A percentile compares a stretch with the other conserved stretches of the same genome.
Evolutionary conservation across 257 asterid genomes (phyloP).

Genomic region (Ilex aquifolium): DNA sequence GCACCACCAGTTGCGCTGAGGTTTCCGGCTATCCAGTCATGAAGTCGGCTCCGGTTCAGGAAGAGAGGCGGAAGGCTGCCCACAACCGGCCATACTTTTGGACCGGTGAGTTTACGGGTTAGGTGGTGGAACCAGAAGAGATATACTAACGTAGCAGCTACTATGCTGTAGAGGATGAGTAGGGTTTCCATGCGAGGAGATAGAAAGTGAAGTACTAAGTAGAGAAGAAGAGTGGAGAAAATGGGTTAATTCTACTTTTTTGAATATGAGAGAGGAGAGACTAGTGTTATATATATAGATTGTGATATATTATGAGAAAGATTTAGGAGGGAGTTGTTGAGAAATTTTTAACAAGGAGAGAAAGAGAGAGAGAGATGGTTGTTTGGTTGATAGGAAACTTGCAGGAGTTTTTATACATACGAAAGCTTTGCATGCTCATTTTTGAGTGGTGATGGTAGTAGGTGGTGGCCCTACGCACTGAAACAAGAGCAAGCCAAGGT

Average conservation of each 20-base stretch:
- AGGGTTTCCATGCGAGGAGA: conserved; percentile 33
- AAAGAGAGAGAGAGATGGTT: conserved; percentile 9
- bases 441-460: neutral
- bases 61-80: conserved; percentile 69
- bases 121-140: conserved; percentile 60
- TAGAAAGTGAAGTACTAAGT: too few relatives aligned
- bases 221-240: too few relatives aligned
- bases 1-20: conserved; percentile 45
- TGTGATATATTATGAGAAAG: conserved; percentile 13
- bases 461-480: neutral
- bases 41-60: conserved; percentile 56
- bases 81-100: conserved; percentile 56
- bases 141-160: conserved; percentile 39
- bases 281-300: conserved; percentile 18
- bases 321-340: conserved; percentile 46
- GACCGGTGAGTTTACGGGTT: conserved; percentile 62
- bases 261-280: conserved; percentile 17
- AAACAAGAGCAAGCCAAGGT: too few relatives aligned
- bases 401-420: conserved; percentile 6
- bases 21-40: conserved; percentile 75
- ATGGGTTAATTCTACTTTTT: neutral
- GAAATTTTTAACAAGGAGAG: conserved; percentile 23
- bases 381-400: conserved; percentile 28
- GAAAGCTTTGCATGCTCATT: conserved; percentile 18
- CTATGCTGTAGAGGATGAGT: conserved; percentile 13